phyloP scores from a whole-genome alignment of 495 filamentous ascomycete genomes.

The Wilcoxina mikolae region DNA sequence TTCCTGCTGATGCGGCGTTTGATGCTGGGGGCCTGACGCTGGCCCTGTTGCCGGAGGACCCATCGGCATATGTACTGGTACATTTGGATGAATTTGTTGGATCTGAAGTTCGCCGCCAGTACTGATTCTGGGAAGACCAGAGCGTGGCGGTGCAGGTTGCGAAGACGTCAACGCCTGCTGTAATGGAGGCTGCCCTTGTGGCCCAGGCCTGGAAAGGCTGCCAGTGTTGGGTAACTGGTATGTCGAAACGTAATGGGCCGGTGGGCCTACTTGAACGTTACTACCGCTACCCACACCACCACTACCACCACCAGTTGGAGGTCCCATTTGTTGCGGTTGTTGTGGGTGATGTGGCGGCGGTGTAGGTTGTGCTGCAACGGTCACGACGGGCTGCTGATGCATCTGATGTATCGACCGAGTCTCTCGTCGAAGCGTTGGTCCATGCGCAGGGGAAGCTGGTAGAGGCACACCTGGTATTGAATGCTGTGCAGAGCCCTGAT shows the following conservation, averaged over 20 bases:
- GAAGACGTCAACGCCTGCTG: constrained; percentile 40
- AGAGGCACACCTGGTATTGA: constrained; percentile 29
- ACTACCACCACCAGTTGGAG: constrained; percentile 29
- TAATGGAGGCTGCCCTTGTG: constrained; percentile 28
- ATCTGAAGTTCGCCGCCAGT: constrained; percentile 7
- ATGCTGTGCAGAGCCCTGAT: constrained; percentile 5
- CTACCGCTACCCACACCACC: constrained; percentile 27
- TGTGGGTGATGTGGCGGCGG: constrained; percentile 25
- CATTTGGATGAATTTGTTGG: constrained; percentile 3
- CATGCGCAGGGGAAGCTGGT: constrained; percentile 39
- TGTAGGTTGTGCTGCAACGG: constrained; percentile 10
- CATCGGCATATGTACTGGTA: background rate
- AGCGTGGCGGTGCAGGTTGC: constrained; percentile 41
- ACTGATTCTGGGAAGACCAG: constrained; percentile 20
- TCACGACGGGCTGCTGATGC: constrained; percentile 2
- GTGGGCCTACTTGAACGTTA: background rate
- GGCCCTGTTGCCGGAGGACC: background rate
- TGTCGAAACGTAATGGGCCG: constrained; percentile 3
- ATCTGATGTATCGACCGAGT: constrained; percentile 23
- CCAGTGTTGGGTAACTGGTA: constrained; percentile 22
- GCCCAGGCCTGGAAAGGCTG: constrained; percentile 26
- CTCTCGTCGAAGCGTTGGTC: constrained; percentile 34
- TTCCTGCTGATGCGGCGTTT: constrained; percentile 9
- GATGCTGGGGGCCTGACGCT: background rate
- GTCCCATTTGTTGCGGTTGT: constrained; percentile 17